phyloP scores from a whole-genome alignment of 179 eudicot species.

The Vitellaria paradoxa region DNA sequence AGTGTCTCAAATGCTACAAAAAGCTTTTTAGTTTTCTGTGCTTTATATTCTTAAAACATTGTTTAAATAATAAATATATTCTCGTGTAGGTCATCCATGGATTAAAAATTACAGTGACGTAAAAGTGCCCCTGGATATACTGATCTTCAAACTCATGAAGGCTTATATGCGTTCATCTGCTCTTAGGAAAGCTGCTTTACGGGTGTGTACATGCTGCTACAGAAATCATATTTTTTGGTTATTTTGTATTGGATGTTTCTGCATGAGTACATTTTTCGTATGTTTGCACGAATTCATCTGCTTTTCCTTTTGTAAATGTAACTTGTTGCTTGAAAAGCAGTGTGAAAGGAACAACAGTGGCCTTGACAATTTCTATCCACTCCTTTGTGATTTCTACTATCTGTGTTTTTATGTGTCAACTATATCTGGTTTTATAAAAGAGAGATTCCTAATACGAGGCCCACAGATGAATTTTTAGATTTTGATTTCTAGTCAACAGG shows the following conservation, averaged over 20 bases:
- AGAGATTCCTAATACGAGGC: neutral
- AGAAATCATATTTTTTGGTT: neutral
- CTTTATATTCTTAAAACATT: neutral
- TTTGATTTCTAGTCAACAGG: too few species aligned
- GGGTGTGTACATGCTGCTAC: constrained; percentile 37
- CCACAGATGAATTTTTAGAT: neutral
- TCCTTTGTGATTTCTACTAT: too few species aligned
- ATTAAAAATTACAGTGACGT: constrained; percentile 44
- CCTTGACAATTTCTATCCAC: neutral
- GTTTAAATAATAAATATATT: constrained; percentile 3
- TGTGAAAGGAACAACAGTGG: neutral
- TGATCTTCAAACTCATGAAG: constrained; percentile 67
- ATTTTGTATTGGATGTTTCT: neutral
- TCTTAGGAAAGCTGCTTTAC: constrained; percentile 78
- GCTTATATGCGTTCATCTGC: constrained; percentile 75
- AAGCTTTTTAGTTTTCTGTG: constrained; percentile 2
- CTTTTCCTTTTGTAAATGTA: neutral
- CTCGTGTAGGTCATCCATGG: constrained; percentile 85
- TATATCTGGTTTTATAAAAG: neutral
- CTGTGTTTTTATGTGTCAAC: neutral
- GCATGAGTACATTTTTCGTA: neutral
- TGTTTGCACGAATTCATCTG: neutral
- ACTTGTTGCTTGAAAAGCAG: neutral
- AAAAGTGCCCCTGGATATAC: constrained; percentile 69
- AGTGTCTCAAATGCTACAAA: constrained; percentile 28